Evolutionary conservation across 2,329 filamentous ascomycete genomes (phyloP), one percentile per base, ranked within the genome.

Genomic region (Sphaerulina musiva): DNA sequence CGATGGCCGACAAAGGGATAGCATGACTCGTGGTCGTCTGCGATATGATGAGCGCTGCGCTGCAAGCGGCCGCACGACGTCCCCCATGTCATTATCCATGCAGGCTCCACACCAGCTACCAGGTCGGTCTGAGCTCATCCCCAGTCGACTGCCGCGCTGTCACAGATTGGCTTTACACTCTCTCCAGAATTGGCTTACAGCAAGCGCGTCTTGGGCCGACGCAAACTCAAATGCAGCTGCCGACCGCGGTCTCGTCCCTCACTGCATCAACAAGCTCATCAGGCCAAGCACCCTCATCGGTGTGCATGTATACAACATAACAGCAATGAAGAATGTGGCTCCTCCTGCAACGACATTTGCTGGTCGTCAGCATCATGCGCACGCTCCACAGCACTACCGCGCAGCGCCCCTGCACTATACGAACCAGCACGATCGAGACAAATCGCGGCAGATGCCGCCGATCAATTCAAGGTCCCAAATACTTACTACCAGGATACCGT

Each of bases 131-230:
- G 51, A 45, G 52, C 57, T 51, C 46, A 47, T 55, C 36, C 53
- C 56, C 56, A 48, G 48, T 48, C 29, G 46, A 58, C 53, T 48
- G 40, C 49, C 23, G 51, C 52, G 46, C 53, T 54, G 52, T 56
- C 55, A 60, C 55, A 60, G 60, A 62, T 62, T 62, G 56, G 56
- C 58, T 62, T 56, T 53, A 48, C 56, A 56, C 50, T 59, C 55
- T 54, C 53, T 51, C 20, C 41, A 39, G 57, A 31, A 57, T 57
- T 59, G 59, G 47, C 56, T 57, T 46, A 52, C 48, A 46, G 38
- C 29, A 52, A 59, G 44, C 45, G 47, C 55, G 44, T 51, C 58
- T 59, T 51, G 51, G 54, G 48, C 34, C 53, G 56, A 56, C 49
- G 46, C 47, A 51, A 60, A 58, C 55, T 58, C 54, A 56, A 60